These are phyloP conservation scores for Clitocybe nebularis DNA, from an alignment of 1,284 basidiomycete species.

Conservation along the genomic window DNA sequence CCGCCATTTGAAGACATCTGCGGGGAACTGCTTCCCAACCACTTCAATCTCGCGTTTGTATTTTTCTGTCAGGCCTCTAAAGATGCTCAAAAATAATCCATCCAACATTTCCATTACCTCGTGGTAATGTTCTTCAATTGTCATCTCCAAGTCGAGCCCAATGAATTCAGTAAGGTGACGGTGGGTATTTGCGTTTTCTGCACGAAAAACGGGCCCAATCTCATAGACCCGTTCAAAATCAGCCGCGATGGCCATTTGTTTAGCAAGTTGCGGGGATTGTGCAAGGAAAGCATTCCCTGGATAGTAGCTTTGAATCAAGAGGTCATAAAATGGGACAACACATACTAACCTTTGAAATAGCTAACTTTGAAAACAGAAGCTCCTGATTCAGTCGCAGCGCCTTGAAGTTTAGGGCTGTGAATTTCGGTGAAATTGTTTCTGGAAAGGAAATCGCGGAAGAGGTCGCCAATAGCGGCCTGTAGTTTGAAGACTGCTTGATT, in stretches of 20 bases:
- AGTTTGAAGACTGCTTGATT: conserved; percentile 97
- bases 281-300: conserved; percentile 88
- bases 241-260: conserved; percentile 99
- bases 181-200: conserved; percentile 97
- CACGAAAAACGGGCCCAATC: conserved; percentile 94
- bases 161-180: conserved; percentile 99
- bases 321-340: not conserved
- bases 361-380: conserved; percentile 97
- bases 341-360: conserved; percentile 85
- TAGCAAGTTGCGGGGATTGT: conserved; percentile 95
- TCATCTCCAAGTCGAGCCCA: conserved; percentile 99
- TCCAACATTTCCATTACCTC: conserved; percentile 91
- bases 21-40: conserved; percentile 85
- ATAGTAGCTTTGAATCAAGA: conserved; percentile 4
- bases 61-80: conserved; percentile 74
- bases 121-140: conserved; percentile 97
- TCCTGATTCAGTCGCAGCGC: conserved; percentile 95
- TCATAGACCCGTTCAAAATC: conserved; percentile 99
- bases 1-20: conserved; percentile 87
- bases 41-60: conserved; percentile 81
- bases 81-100: conserved; percentile 79
- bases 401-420: conserved; percentile 96
- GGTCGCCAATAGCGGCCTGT: conserved; percentile 82
- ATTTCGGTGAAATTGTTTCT: conserved; percentile 86
- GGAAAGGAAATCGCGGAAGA: conserved; percentile 88